These are phyloP conservation scores for Irpex lacteus DNA, from an alignment of 1,284 basidiomycete genomes.

Conservation along the genomic window DNA sequence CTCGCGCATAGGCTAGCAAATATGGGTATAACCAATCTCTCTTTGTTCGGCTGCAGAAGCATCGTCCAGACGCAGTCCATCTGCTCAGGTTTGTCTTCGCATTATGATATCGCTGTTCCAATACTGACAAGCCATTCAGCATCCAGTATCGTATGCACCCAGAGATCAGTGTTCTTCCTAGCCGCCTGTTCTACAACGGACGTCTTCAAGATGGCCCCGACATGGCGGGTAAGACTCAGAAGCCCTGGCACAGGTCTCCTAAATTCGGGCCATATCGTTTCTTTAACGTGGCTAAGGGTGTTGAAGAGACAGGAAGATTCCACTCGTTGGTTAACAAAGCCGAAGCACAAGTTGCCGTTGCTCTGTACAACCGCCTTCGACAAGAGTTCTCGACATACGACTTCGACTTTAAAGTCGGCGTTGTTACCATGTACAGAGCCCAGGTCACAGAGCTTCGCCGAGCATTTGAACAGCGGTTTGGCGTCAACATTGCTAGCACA, in stretches of 20 bases:
- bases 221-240: conserved; percentile 83
- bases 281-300: conserved; percentile 70
- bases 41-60: conserved; percentile 90
- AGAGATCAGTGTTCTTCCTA: conserved; percentile 89
- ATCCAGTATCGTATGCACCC: conserved; percentile 99
- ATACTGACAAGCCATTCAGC: conserved; percentile 35
- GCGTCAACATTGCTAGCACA: conserved; percentile 64
- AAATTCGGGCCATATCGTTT: conserved; percentile 91
- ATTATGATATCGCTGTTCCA: background rate
- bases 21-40: conserved; percentile 89
- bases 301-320: conserved; percentile 42
- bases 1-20: conserved; percentile 58
- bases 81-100: conserved; percentile 70
- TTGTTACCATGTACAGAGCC: conserved; percentile 95
- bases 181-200: conserved; percentile 85
- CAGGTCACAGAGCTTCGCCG: conserved; percentile 81
- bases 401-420: conserved; percentile 80
- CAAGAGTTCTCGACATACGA: conserved; percentile 64
- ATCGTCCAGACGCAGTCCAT: conserved; percentile 79
- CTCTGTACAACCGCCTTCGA: conserved; percentile 75
- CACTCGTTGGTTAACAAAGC: conserved; percentile 80
- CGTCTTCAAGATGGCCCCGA: conserved; percentile 84
- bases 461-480: conserved; percentile 74
- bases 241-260: conserved; percentile 82
- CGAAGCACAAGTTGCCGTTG: conserved; percentile 79